Evolutionary conservation across 129 eudicot genomes (phyloP).

Genomic region (Deinandra increscens): DNA sequence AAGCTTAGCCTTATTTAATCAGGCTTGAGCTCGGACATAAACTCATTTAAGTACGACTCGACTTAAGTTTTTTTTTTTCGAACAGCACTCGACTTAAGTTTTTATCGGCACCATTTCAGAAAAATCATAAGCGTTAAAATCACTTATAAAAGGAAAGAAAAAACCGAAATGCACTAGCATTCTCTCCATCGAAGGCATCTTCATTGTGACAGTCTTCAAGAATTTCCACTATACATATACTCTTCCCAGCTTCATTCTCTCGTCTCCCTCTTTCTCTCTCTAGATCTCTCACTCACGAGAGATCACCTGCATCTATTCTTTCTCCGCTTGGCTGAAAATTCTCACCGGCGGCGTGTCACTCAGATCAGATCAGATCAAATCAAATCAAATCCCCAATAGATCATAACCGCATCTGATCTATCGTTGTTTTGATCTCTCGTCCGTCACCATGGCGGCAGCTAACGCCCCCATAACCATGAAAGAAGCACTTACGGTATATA

Average conservation of each 20-base stretch:
- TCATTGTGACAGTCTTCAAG: constrained; percentile 27
- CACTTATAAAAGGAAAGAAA: constrained; percentile 8
- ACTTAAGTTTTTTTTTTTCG: too few relatives aligned
- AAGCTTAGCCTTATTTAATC: too few relatives aligned
- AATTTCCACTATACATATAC: constrained; percentile 25
- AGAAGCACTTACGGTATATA: constrained; percentile 86
- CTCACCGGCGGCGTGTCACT: constrained; percentile 21
- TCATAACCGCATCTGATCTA: constrained; percentile 39
- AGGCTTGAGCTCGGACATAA: too few relatives aligned
- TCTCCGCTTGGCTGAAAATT: constrained; percentile 22
- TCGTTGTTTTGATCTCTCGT: constrained; percentile 38
- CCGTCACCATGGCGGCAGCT: constrained; percentile 93
- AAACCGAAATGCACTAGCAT: constrained; percentile 10
- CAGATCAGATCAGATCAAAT: constrained; percentile 8
- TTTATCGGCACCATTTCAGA: too few relatives aligned
- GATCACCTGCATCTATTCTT: constrained; percentile 10
- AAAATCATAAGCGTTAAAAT: too few relatives aligned
- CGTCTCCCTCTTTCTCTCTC: constrained; percentile 41
- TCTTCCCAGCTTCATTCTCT: constrained; percentile 26
- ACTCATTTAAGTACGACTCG: too few relatives aligned
- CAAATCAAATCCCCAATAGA: constrained; percentile 33
- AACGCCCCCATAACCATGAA: constrained; percentile 98
- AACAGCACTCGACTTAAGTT: too few relatives aligned
- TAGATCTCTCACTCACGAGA: constrained; percentile 37
- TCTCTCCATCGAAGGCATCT: constrained; percentile 33